A percentile compares a stretch with the other conserved stretches of the same genome.
Evolutionary conservation across 768 basidiomycete genomes (phyloP).

Genomic region (Trametes punicea): DNA sequence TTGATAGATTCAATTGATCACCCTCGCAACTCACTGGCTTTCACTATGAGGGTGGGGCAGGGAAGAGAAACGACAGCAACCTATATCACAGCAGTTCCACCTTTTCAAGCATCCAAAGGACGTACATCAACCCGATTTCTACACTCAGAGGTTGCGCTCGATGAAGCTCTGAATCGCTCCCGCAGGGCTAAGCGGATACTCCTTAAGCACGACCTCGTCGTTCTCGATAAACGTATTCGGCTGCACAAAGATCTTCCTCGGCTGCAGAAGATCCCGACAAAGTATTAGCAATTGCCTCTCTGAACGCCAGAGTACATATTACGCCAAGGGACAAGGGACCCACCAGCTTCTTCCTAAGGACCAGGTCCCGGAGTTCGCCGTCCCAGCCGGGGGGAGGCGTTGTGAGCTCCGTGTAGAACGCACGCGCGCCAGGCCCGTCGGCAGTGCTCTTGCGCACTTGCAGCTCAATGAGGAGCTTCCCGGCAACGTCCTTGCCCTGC

Average conservation of each 20-base stretch:
- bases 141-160: slow-evolving; percentile 43
- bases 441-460: slow-evolving; percentile 87
- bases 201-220: slow-evolving; percentile 70
- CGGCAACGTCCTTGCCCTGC: slow-evolving; percentile 63
- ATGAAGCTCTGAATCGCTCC: slow-evolving; percentile 83
- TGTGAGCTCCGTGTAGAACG: slow-evolving; percentile 78
- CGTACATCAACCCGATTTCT: background rate
- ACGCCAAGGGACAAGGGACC: slow-evolving; percentile 24
- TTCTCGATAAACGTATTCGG: slow-evolving; percentile 71
- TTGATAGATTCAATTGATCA: too few relatives aligned
- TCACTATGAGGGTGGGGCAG: too few relatives aligned
- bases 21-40: too few relatives aligned
- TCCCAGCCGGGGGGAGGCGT: slow-evolving; percentile 70
- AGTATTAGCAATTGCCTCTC: background rate
- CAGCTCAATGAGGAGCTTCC: slow-evolving; percentile 72
- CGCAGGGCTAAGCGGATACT: slow-evolving; percentile 69
- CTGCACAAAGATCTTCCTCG: slow-evolving; percentile 83
- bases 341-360: too few relatives aligned
- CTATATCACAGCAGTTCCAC: too few relatives aligned
- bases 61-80: too few relatives aligned
- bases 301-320: background rate
- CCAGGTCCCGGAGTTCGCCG: slow-evolving; percentile 71
- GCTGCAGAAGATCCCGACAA: slow-evolving; percentile 37
- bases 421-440: slow-evolving; percentile 74
- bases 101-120: too few relatives aligned